phyloP scores from a whole-genome alignment of 805 yeast genomes.

The Yarrowia osloensis region DNA sequence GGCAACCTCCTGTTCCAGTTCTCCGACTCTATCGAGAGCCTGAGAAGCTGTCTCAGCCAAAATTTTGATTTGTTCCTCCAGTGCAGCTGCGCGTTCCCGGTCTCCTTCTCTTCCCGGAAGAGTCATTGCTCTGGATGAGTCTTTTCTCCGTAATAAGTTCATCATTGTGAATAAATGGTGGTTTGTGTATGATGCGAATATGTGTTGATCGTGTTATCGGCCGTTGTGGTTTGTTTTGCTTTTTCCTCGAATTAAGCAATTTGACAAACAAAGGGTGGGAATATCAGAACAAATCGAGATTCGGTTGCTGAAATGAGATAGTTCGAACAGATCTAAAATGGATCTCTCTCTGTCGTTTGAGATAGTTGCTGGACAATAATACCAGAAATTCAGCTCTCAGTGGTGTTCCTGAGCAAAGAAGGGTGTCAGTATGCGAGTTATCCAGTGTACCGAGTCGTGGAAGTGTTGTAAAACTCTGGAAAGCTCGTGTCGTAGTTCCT shows the following conservation, averaged over 20 bases:
- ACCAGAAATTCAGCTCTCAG: not conserved
- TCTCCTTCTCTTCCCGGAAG: slow-evolving; percentile 38
- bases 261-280: no score
- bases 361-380: not conserved
- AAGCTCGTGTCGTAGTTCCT: not conserved
- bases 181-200: no score
- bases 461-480: not conserved
- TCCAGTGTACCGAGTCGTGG: not conserved
- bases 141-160: slow-evolving; percentile 16
- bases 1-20: slow-evolving; percentile 36
- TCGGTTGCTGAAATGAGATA: no score
- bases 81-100: slow-evolving; percentile 34
- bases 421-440: no score
- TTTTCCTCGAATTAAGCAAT: no score
- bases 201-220: not conserved
- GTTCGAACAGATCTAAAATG: no score
- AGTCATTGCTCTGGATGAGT: slow-evolving; percentile 21
- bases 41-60: slow-evolving; percentile 36
- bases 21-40: slow-evolving; percentile 36
- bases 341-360: no score
- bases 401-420: not conserved
- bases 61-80: slow-evolving; percentile 37
- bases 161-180: not conserved
- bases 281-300: no score
- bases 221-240: not conserved